A percentile compares a stretch with the other conserved stretches of the same genome.
Evolutionary conservation across 495 filamentous ascomycete species (phyloP).

Genomic region (Parathielavia hyrcaniae): DNA sequence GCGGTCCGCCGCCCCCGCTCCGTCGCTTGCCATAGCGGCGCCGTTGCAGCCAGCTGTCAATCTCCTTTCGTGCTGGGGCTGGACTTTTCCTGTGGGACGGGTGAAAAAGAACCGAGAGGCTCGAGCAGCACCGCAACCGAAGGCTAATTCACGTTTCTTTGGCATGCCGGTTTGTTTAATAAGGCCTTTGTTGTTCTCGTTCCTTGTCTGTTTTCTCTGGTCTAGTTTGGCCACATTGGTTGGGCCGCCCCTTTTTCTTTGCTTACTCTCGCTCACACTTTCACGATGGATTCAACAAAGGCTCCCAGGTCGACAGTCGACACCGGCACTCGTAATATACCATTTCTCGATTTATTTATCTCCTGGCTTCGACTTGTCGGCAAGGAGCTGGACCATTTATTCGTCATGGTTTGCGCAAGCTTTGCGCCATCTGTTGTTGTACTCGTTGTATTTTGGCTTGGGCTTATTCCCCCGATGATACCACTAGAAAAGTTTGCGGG

Average conservation of each 20-base stretch:
- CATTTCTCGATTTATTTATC: constrained; percentile 12
- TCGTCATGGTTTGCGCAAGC: neutral
- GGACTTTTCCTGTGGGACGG: neutral
- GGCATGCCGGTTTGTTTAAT: neutral
- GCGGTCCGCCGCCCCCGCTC: constrained; percentile 20
- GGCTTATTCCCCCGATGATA: constrained; percentile 22
- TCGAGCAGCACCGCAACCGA: neutral
- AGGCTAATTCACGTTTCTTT: neutral
- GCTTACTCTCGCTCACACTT: too few relatives aligned
- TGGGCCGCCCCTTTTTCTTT: neutral
- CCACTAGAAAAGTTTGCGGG: constrained; percentile 23
- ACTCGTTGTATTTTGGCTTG: constrained; percentile 9
- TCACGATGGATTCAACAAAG: neutral
- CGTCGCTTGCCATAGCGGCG: constrained; percentile 28
- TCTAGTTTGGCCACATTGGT: neutral
- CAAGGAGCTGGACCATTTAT: neutral
- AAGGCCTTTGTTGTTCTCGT: neutral
- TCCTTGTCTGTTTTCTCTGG: neutral
- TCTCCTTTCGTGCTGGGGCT: neutral
- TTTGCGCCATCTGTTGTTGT: neutral
- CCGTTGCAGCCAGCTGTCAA: neutral
- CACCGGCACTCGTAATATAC: constrained; percentile 19
- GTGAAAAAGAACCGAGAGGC: neutral
- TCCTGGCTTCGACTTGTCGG: constrained; percentile 4
- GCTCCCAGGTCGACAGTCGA: neutral